Evolutionary conservation across 257 asterid genomes (phyloP).

Genomic region (Ajuga chamaepitys): DNA sequence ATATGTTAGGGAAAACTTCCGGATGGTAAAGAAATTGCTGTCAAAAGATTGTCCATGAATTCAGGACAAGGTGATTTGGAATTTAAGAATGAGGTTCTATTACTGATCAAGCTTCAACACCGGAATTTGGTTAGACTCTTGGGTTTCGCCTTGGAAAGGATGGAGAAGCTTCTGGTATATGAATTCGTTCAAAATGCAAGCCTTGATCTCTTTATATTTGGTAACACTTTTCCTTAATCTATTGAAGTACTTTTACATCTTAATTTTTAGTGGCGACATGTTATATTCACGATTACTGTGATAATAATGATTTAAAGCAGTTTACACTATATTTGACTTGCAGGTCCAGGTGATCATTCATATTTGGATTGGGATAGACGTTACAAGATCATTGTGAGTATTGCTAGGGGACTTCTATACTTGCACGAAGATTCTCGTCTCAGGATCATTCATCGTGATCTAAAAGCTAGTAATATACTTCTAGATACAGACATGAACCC

Average conservation of each 20-base stretch:
- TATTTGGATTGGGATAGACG: conserved; percentile 14
- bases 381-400: conserved; percentile 13
- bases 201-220: conserved; percentile 8
- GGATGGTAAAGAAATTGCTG: conserved; percentile 3
- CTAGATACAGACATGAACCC: conserved; percentile 10
- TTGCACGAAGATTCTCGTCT: too few relatives aligned
- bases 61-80: conserved; percentile 17
- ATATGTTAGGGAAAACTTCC: conserved; percentile 8
- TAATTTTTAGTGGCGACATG: neutral
- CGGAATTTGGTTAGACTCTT: conserved; percentile 17
- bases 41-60: conserved; percentile 13
- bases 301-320: neutral
- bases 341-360: neutral
- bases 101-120: conserved; percentile 16
- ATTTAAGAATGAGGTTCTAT: conserved; percentile 14
- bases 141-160: conserved; percentile 9
- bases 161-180: conserved; percentile 20
- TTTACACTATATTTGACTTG: neutral
- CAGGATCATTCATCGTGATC: too few relatives aligned
- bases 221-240: neutral
- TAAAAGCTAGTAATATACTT: conserved; percentile 16
- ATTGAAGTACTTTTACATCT: neutral
- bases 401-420: too few relatives aligned
- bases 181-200: conserved; percentile 19
- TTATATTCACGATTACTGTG: neutral